A percentile compares a stretch with the other conserved stretches of the same genome.
Evolutionary conservation across 768 basidiomycete species (phyloP).

Genomic region (Pleurotus tuoliensis): DNA sequence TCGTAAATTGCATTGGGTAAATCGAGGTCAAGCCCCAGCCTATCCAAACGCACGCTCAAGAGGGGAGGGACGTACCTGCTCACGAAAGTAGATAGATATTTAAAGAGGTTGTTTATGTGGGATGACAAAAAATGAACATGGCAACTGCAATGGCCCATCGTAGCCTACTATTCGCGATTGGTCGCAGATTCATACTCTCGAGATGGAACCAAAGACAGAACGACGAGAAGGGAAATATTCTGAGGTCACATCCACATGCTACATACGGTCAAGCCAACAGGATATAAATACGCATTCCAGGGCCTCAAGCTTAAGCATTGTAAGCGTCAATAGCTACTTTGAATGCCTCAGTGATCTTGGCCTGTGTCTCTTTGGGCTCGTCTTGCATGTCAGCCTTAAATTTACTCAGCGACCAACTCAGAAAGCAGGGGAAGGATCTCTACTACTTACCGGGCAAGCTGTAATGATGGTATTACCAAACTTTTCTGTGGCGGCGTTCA

Average conservation of each 20-base stretch:
- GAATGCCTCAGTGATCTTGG: not conserved
- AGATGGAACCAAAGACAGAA: no score
- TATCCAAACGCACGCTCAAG: not conserved
- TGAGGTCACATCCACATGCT: no score
- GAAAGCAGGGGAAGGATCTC: not conserved
- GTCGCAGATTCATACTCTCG: no score
- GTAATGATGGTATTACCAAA: constrained; percentile 3
- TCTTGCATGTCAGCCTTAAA: not conserved
- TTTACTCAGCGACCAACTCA: not conserved
- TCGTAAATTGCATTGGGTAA: not conserved
- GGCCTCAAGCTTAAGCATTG: not conserved
- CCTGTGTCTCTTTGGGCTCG: constrained; percentile 1
- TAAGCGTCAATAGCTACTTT: not conserved
- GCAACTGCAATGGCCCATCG: no score
- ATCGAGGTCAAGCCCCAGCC: not conserved
- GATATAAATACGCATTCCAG: no score
- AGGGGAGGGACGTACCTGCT: no score
- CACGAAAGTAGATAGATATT: no score
- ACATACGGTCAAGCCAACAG: no score
- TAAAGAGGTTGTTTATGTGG: no score
- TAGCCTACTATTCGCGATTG: no score
- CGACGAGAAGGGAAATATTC: no score
- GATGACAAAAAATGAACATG: no score
- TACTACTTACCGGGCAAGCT: constrained; percentile 5
- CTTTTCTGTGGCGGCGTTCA: not conserved